Conservation (phyloP, 2,329 filamentous ascomycete genomes). For the Exophiala xenobiotica region DNA sequence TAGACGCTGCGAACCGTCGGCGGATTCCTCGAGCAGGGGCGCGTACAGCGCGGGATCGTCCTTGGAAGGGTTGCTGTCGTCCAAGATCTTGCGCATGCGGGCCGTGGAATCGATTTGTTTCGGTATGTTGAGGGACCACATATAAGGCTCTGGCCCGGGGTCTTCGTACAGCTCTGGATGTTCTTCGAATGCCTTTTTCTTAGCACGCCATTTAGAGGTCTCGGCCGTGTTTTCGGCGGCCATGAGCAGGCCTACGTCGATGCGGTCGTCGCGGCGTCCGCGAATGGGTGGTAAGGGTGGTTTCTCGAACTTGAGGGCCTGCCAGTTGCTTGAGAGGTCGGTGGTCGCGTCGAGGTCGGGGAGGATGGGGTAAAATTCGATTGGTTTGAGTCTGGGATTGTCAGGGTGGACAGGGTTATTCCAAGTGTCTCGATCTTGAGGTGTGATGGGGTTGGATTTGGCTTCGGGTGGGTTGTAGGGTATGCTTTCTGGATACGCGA, state of each 20-base stretch:
- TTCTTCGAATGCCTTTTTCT: conserved; percentile 47
- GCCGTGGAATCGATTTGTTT: conserved; percentile 47
- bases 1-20: conserved; percentile 40
- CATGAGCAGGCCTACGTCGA: conserved; percentile 60
- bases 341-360: conserved; percentile 62
- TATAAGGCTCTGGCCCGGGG: conserved; percentile 54
- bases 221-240: conserved; percentile 50
- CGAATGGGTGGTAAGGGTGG: conserved; percentile 53
- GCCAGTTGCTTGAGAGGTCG: conserved; percentile 55
- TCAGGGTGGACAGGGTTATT: conserved; percentile 59
- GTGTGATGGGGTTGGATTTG: conserved; percentile 21
- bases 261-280: conserved; percentile 56
- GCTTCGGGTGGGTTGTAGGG: conserved; percentile 49
- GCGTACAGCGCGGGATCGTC: conserved; percentile 54
- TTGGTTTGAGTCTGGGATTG: conserved; percentile 56
- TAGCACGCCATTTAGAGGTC: conserved; percentile 49
- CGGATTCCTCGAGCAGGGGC: conserved; percentile 37
- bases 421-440: conserved; percentile 59
- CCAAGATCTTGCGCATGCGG: conserved; percentile 57
- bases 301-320: conserved; percentile 61
- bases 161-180: conserved; percentile 53
- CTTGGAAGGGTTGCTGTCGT: conserved; percentile 53
- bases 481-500: conserved; percentile 62
- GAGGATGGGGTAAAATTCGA: conserved; percentile 61
- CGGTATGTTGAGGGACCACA: conserved; percentile 62